Conservation (phyloP, 2,329 filamentous ascomycete genomes). For the Bipolaris sorokiniana region DNA sequence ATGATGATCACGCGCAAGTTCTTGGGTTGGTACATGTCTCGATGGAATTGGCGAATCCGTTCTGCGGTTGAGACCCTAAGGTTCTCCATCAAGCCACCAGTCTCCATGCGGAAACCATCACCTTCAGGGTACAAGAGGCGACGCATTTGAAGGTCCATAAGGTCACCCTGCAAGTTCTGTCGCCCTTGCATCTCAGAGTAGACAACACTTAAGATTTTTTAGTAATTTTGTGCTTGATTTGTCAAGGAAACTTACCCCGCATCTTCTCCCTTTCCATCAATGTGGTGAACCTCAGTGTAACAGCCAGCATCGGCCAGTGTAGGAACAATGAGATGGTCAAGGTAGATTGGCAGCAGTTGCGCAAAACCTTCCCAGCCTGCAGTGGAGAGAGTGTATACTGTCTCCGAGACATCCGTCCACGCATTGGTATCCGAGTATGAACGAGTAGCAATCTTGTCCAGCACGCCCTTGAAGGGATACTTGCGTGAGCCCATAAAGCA, state of each 20-base stretch:
- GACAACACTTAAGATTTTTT: constrained; percentile 67
- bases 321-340: constrained; percentile 91
- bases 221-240: constrained; percentile 7
- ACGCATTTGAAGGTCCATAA: constrained; percentile 85
- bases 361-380: constrained; percentile 98
- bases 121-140: constrained; percentile 85
- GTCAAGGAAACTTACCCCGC: constrained; percentile 61
- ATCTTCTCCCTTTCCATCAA: constrained; percentile 92
- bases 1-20: constrained; percentile 91
- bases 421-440: constrained; percentile 95
- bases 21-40: constrained; percentile 96
- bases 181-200: constrained; percentile 99
- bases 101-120: constrained; percentile 94
- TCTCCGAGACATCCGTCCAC: constrained; percentile 96
- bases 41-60: constrained; percentile 91
- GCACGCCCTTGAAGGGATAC: constrained; percentile 91
- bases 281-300: constrained; percentile 94
- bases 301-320: constrained; percentile 92
- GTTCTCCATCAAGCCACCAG: constrained; percentile 95
- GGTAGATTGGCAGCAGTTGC: constrained; percentile 89
- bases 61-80: constrained; percentile 85
- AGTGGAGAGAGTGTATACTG: constrained; percentile 92
- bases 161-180: constrained; percentile 80
- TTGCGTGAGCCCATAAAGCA: constrained; percentile 78
- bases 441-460: constrained; percentile 91